phyloP scores from a whole-genome alignment of 2,329 filamentous ascomycete genomes.

The Alternaria consortialis region DNA sequence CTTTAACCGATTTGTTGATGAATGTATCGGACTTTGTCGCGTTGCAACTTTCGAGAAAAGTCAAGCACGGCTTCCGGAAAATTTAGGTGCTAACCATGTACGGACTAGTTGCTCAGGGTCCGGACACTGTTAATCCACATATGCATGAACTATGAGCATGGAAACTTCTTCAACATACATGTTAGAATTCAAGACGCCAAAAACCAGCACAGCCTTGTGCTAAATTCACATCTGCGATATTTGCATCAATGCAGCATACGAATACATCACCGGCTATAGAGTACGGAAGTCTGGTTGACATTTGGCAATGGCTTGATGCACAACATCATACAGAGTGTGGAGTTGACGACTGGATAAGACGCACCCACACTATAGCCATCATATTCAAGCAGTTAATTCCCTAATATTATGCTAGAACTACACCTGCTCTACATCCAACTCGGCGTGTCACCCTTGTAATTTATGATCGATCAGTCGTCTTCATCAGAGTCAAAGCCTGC shows the following conservation, averaged over 20 bases:
- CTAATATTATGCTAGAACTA: not conserved
- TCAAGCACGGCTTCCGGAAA: conserved; percentile 17
- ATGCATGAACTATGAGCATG: not conserved
- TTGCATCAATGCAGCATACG: not conserved
- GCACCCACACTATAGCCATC: not conserved
- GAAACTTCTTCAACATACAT: not conserved
- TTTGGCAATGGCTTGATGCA: not conserved
- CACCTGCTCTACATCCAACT: not conserved
- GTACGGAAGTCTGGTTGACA: not conserved
- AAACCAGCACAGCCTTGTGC: no score
- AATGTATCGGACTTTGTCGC: conserved; percentile 10
- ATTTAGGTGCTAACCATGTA: conserved; percentile 14
- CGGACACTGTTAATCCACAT: not conserved
- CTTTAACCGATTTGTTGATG: conserved; percentile 1
- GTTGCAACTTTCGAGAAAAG: conserved; percentile 15
- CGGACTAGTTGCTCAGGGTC: conserved; percentile 5
- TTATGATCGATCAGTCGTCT: conserved; percentile 1
- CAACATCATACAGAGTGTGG: not conserved
- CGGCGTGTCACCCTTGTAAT: not conserved
- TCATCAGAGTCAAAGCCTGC: conserved; percentile 10
- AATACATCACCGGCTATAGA: not conserved
- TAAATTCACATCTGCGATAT: not conserved
- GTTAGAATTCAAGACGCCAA: not conserved
- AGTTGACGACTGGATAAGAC: not conserved
- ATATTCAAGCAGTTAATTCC: no score